These are phyloP conservation scores for Castanea mollissima DNA, from an alignment of 306 rosid species.

Conservation along the genomic window DNA sequence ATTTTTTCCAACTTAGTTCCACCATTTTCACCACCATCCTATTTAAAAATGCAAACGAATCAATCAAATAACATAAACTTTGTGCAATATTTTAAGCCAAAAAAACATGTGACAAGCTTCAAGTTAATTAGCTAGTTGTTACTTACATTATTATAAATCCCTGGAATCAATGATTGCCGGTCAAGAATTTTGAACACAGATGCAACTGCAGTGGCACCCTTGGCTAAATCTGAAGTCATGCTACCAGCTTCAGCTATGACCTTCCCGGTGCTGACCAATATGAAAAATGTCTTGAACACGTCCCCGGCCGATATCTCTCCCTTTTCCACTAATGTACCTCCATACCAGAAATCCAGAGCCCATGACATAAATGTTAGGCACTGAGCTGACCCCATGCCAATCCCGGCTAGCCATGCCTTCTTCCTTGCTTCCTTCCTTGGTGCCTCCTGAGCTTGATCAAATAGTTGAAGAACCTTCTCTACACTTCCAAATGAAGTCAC, in stretches of 20 bases:
- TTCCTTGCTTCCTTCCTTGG: conserved; percentile 81
- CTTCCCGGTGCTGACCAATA: conserved; percentile 87
- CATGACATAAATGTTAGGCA: conserved; percentile 93
- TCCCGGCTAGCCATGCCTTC: conserved; percentile 88
- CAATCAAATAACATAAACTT: background rate
- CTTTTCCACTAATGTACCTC: conserved; percentile 70
- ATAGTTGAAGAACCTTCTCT: conserved; percentile 53
- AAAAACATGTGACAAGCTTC: background rate
- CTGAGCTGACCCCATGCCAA: conserved; percentile 97
- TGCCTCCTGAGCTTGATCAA: conserved; percentile 80
- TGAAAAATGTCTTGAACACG: conserved; percentile 91
- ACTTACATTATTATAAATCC: conserved; percentile 42
- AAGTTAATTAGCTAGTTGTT: background rate
- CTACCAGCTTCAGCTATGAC: conserved; percentile 99
- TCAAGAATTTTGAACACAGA: conserved; percentile 89
- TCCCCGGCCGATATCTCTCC: conserved; percentile 83
- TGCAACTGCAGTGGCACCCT: conserved; percentile 74
- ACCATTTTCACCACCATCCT: conserved; percentile 39
- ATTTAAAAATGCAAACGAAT: background rate
- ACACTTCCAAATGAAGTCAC: conserved; percentile 78
- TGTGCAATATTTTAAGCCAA: background rate
- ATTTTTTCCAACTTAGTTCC: conserved; percentile 56
- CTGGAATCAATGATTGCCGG: conserved; percentile 65
- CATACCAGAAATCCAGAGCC: conserved; percentile 98
- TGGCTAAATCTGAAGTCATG: conserved; percentile 95